Conservation (phyloP, 1,139 yeast genomes). For the Yamadazyma dushanensis region DNA sequence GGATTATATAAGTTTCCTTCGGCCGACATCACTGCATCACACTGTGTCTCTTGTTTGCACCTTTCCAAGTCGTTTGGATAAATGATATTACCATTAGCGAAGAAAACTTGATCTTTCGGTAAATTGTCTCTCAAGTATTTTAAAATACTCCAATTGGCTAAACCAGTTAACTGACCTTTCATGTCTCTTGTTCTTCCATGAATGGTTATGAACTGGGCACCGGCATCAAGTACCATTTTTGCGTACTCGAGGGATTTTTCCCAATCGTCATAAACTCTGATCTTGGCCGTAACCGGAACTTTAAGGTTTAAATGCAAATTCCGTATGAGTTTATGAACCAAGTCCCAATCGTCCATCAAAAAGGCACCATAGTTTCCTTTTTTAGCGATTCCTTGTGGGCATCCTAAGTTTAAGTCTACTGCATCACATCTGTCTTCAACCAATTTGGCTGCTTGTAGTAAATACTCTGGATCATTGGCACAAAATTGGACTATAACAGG, state of each 20-base stretch:
- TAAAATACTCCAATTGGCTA: conserved; percentile 89
- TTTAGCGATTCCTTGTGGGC: conserved; percentile 96
- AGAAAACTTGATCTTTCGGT: conserved; percentile 81
- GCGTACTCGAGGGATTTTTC: conserved; percentile 87
- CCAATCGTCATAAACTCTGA: conserved; percentile 83
- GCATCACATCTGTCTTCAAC: conserved; percentile 91
- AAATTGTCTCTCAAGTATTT: conserved; percentile 74
- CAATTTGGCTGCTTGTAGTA: conserved; percentile 76
- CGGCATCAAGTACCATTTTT: conserved; percentile 85
- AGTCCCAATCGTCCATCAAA: conserved; percentile 95
- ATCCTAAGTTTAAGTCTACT: conserved; percentile 91
- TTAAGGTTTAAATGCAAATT: conserved; percentile 71
- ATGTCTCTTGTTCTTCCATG: conserved; percentile 97
- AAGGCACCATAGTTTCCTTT: conserved; percentile 96
- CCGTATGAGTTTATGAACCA: conserved; percentile 69
- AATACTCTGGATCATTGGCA: conserved; percentile 88
- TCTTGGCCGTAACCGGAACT: conserved; percentile 94
- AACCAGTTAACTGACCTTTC: conserved; percentile 95
- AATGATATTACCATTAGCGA: conserved; percentile 89
- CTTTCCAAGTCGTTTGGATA: conserved; percentile 78
- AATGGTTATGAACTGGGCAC: conserved; percentile 92
- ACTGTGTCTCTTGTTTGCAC: conserved; percentile 59
- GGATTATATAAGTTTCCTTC: conserved; percentile 95
- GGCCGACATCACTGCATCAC: conserved; percentile 97
- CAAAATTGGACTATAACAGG: conserved; percentile 94